Conservation (phyloP, 371 early-diverging fungal genomes). For the Rhizopus delemar region DNA sequence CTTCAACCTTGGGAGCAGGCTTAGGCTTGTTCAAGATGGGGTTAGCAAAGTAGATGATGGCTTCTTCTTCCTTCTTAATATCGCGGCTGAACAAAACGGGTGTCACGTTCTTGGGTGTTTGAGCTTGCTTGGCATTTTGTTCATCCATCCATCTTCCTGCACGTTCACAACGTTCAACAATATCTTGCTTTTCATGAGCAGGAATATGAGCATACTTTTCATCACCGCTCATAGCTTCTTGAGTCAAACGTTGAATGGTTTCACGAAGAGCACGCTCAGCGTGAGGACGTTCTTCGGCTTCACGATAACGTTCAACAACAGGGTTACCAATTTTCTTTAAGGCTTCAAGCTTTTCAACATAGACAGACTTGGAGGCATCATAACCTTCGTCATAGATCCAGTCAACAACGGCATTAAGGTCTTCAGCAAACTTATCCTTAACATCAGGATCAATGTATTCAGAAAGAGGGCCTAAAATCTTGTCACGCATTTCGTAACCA, state of each 20-base stretch:
- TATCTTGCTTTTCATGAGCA: conserved; percentile 80
- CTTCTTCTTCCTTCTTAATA: conserved; percentile 77
- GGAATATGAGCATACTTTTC: conserved; percentile 89
- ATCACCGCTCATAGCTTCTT: conserved; percentile 74
- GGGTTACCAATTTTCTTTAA: conserved; percentile 87
- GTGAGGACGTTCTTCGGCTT: conserved; percentile 83
- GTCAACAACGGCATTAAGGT: conserved; percentile 84
- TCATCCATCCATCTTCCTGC: conserved; percentile 89
- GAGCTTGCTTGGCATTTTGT: conserved; percentile 73
- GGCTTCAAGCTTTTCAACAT: conserved; percentile 77
- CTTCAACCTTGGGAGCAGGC: conserved; percentile 68
- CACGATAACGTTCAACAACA: conserved; percentile 78
- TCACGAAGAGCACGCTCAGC: conserved; percentile 83
- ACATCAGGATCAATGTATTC: conserved; percentile 75
- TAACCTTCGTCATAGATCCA: conserved; percentile 98
- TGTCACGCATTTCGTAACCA: conserved; percentile 94
- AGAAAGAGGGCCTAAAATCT: conserved; percentile 71
- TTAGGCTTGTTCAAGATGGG: conserved; percentile 91
- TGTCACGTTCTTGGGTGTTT: conserved; percentile 71
- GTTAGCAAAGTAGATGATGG: conserved; percentile 59
- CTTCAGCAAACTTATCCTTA: conserved; percentile 69
- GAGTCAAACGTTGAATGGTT: conserved; percentile 67
- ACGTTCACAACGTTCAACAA: conserved; percentile 73
- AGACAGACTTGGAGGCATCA: conserved; percentile 87
- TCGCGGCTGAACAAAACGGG: conserved; percentile 72